Base-by-base conservation (phyloP, 140 eudicot genomes). In the Flaveria floridana region DNA sequence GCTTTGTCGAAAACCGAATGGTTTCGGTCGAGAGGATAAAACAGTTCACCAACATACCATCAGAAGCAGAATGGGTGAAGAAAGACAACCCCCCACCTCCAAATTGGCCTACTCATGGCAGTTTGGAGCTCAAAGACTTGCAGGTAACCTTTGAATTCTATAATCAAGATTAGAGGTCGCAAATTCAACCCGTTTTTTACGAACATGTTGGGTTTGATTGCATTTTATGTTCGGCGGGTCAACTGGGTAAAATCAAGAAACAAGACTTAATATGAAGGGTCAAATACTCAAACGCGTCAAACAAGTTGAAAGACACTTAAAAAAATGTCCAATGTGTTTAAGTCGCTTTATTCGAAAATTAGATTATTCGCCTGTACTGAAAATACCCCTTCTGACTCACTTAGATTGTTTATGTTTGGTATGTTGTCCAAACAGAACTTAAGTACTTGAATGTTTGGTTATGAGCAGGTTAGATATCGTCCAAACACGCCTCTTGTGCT, bases 1-100 rank as follows among this genome's bases (percentile, higher is more conserved):
- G 89, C 51, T 73, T 78, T 21, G 83, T 90, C 50, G 99, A 90
- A 80, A 94, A 94, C 79, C 81, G 85, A 68, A 94, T 94, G 95
- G 89, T 90, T 46, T 90, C 99, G 0, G 95, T 94, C 3, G 99
- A 94, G 76, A 88, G 99, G 76, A 80, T 90, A 15, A 86, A 88
- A 55, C 99, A 94, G 71, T 94, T 85, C 59, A 82, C 83, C n/a
- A 71, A 51, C 25, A 84, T 94, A 59, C 89, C 89, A 41, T 85
- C 89, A 15, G 99, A 94, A 84, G 99, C 99, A 5, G 80, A 78
- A 71, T 86, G 91, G 95, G 84, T 77, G 28, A 83, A 58, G 28
- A 42, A 70, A 19, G 85, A 85, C n/a, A 76, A 26, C 19, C 75
- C 53, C 15, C 89, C 92, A 53, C 71, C 99, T 37, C 70, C 85